Conservation (phyloP, 305 asterid genomes). For the Solanum hybrid region DNA sequence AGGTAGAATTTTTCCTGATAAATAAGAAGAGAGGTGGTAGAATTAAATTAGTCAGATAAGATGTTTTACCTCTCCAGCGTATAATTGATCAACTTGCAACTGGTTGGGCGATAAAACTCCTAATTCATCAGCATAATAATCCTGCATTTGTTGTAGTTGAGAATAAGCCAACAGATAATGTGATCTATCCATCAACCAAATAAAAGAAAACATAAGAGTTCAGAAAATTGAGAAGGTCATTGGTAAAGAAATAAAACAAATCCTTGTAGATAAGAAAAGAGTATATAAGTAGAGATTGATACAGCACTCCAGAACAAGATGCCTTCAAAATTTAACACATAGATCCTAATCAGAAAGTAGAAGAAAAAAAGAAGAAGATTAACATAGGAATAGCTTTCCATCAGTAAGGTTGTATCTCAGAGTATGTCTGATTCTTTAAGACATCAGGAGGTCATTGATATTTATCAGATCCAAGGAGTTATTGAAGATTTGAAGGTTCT, state of each 20-base stretch:
- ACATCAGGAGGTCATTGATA: background rate
- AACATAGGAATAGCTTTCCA: background rate
- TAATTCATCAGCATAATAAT: constrained; percentile 90
- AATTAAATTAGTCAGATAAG: constrained; percentile 1
- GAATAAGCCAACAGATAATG: constrained; percentile 13
- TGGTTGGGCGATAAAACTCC: constrained; percentile 94
- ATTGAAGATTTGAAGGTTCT: background rate
- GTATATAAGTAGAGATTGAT: background rate
- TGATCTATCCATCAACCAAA: constrained; percentile 5
- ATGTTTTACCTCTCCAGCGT: constrained; percentile 81
- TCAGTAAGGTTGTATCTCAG: background rate
- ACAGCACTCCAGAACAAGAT: background rate
- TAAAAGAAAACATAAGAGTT: background rate
- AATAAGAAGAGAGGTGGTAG: background rate
- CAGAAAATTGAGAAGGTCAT: background rate
- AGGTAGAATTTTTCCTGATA: background rate
- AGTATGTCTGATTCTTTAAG: background rate
- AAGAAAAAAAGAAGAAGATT: background rate
- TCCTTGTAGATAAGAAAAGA: background rate
- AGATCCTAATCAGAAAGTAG: background rate
- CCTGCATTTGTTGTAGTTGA: constrained; percentile 45
- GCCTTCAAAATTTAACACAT: background rate
- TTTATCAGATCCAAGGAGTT: background rate
- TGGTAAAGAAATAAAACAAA: background rate
- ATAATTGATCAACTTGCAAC: constrained; percentile 70